Percentiles rank a stretch among this genome's conserved stretches.
phyloP scores from a whole-genome alignment of 2,329 filamentous ascomycete genomes.

The Epichloe aotearoae region DNA sequence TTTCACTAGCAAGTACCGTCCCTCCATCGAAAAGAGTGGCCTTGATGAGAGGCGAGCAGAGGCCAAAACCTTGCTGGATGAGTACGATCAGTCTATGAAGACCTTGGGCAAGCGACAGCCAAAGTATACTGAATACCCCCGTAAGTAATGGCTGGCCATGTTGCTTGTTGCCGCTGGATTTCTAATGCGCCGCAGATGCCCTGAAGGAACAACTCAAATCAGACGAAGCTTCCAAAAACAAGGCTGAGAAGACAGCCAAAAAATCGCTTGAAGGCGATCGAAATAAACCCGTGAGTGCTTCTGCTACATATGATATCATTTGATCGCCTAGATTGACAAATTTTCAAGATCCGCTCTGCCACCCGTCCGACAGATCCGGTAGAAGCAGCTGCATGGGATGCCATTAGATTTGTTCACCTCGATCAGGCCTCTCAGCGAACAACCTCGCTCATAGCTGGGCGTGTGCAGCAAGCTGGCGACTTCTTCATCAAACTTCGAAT shows the following conservation, averaged over 20 bases:
- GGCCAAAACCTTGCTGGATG: conserved; percentile 24
- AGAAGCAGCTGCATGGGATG: conserved; percentile 40
- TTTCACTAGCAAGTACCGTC: conserved; percentile 28
- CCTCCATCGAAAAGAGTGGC: conserved; percentile 24
- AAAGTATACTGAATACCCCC: conserved; percentile 34
- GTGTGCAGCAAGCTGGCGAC: conserved; percentile 38
- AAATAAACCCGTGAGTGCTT: conserved; percentile 23
- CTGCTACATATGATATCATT: background rate
- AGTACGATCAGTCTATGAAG: conserved; percentile 29
- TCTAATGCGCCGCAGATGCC: conserved; percentile 16
- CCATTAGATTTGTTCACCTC: conserved; percentile 35
- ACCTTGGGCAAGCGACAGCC: conserved; percentile 28
- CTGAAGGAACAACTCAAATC: conserved; percentile 34
- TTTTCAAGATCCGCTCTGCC: conserved; percentile 23
- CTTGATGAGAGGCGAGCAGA: conserved; percentile 29
- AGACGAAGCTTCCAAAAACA: conserved; percentile 31
- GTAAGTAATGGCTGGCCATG: conserved; percentile 11
- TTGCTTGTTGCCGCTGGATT: background rate
- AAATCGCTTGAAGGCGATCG: conserved; percentile 28
- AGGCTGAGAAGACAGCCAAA: conserved; percentile 32
- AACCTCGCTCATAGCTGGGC: conserved; percentile 28
- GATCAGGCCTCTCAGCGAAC: conserved; percentile 26
- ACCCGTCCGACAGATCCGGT: conserved; percentile 30
- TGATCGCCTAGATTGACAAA: background rate
- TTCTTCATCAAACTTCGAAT: conserved; percentile 34